Conservation (phyloP, 345 rosid genomes). For the Lenwebbia sp. region DNA sequence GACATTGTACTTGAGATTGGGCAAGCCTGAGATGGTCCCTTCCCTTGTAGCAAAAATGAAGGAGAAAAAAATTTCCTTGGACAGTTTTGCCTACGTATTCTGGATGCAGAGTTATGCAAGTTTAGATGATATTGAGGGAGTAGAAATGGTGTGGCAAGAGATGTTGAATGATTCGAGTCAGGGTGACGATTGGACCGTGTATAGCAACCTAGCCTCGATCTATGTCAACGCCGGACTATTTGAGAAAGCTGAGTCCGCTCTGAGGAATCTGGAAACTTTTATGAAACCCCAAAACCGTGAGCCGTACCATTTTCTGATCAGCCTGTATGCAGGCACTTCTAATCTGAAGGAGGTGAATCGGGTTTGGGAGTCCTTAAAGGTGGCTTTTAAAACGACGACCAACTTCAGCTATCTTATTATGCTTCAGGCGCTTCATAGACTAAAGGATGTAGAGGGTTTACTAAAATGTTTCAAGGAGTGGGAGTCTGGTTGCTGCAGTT, state of each 20-base stretch:
- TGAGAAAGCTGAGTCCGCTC: slow-evolving; percentile 56
- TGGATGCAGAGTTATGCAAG: slow-evolving; percentile 55
- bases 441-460: slow-evolving; percentile 47
- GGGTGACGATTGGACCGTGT: slow-evolving; percentile 34
- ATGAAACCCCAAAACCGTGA: slow-evolving; percentile 31
- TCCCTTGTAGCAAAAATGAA: slow-evolving; percentile 40
- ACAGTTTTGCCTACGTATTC: slow-evolving; percentile 16
- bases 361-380: slow-evolving; percentile 48
- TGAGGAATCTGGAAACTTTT: slow-evolving; percentile 47
- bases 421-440: slow-evolving; percentile 49
- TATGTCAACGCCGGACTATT: slow-evolving; percentile 47
- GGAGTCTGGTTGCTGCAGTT: slow-evolving; percentile 37
- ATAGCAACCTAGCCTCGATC: slow-evolving; percentile 47
- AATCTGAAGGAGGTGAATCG: slow-evolving; percentile 46
- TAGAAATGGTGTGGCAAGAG: slow-evolving; percentile 34
- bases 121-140: slow-evolving; percentile 42
- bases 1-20: slow-evolving; percentile 36
- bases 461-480: slow-evolving; percentile 49
- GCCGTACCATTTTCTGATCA: slow-evolving; percentile 60
- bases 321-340: slow-evolving; percentile 41
- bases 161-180: slow-evolving; percentile 16
- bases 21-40: slow-evolving; percentile 48
- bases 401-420: slow-evolving; percentile 45
- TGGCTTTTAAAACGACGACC: slow-evolving; percentile 16
- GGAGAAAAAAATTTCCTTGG: slow-evolving; percentile 23